Percentiles rank a stretch among this genome's conserved stretches.
Conservation (phyloP, 2,329 filamentous ascomycete genomes). For the Escovopsis weberi region DNA sequence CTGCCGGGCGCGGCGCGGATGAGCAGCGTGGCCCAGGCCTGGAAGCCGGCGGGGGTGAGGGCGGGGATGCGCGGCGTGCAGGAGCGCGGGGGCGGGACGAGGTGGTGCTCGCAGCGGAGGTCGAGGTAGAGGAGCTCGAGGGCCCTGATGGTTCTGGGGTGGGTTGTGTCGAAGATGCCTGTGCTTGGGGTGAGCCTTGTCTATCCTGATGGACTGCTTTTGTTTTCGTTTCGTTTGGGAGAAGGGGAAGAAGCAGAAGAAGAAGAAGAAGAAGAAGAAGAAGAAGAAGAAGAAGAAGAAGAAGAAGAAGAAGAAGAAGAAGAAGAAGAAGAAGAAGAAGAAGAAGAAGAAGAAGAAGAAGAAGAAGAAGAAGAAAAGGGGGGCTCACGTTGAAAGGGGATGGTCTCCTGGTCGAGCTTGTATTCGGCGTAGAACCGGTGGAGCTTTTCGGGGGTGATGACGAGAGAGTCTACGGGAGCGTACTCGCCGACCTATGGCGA, state of each 20-base stretch:
- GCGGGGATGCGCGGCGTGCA: slow-evolving; percentile 45
- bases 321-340: neutral
- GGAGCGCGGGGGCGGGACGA: slow-evolving; percentile 39
- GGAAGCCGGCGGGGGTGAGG: slow-evolving; percentile 53
- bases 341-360: neutral
- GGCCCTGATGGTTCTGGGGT: slow-evolving; percentile 11
- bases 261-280: neutral
- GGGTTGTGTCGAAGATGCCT: slow-evolving; percentile 38
- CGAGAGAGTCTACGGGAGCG: slow-evolving; percentile 29
- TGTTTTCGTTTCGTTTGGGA: neutral
- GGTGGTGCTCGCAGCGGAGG: slow-evolving; percentile 46
- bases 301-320: neutral
- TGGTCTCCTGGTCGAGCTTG: slow-evolving; percentile 46
- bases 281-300: neutral
- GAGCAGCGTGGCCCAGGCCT: slow-evolving; percentile 56
- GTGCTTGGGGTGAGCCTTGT: slow-evolving; percentile 6
- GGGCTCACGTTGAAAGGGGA: slow-evolving; percentile 51
- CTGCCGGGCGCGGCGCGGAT: slow-evolving; percentile 63
- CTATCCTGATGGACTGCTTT: neutral
- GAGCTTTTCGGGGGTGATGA: slow-evolving; percentile 65
- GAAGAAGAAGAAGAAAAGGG: neutral
- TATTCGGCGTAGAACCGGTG: slow-evolving; percentile 57
- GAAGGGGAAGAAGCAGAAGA: too few species aligned
- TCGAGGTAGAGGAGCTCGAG: slow-evolving; percentile 37
- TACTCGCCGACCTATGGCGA: slow-evolving; percentile 15